Percentiles rank a stretch among this genome's conserved stretches.
These are phyloP conservation scores for Lepraria neglecta DNA, from an alignment of 495 filamentous ascomycete genomes.

Conservation along the genomic window DNA sequence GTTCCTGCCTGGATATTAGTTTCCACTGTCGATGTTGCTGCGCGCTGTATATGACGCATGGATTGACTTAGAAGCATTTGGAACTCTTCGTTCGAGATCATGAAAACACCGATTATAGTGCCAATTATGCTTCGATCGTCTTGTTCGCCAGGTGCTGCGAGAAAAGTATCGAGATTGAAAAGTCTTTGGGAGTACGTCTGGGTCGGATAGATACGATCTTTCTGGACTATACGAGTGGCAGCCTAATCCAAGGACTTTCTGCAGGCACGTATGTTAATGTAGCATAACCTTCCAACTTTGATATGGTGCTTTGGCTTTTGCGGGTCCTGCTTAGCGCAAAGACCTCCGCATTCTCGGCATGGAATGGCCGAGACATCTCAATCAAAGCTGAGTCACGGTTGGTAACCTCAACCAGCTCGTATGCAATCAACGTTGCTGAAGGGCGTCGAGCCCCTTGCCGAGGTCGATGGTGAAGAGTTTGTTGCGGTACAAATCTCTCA, in stretches of 20 bases:
- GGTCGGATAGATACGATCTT: not conserved
- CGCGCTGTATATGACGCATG: not conserved
- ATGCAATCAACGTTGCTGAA: too few species aligned
- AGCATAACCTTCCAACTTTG: not conserved
- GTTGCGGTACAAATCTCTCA: too few species aligned
- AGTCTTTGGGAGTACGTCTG: not conserved
- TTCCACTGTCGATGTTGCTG: not conserved
- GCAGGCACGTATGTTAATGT: not conserved
- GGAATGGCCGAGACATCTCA: not conserved
- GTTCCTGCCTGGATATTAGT: not conserved
- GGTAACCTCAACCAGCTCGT: too few species aligned
- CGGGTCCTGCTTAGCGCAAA: not conserved
- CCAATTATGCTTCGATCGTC: not conserved
- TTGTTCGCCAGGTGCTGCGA: not conserved
- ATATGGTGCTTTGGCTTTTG: not conserved
- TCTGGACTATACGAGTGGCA: not conserved
- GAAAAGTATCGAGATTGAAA: not conserved
- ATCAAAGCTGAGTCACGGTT: not conserved
- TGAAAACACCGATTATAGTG: not conserved
- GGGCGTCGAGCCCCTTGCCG: too few species aligned
- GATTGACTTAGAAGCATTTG: slow-evolving; percentile 3
- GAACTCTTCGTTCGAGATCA: not conserved
- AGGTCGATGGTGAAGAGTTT: too few species aligned
- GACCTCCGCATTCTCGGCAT: not conserved
- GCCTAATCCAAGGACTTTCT: slow-evolving; percentile 8